Conservation (phyloP, 176 grass and related monocot species). For the Cymbopogon citratus region DNA sequence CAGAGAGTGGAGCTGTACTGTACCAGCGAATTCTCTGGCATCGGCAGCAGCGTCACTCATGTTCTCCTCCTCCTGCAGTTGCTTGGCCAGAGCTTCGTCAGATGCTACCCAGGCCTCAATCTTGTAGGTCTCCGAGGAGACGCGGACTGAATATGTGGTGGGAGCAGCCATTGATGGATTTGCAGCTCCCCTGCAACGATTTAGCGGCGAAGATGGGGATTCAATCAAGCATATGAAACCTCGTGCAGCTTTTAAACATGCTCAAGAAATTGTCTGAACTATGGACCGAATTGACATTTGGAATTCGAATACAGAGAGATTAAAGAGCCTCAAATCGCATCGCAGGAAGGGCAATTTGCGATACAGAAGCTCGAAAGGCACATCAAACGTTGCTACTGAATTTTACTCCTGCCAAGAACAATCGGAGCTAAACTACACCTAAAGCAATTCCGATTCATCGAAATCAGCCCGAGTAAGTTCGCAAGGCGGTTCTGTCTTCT, state of each 20-base stretch:
- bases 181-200: conserved; percentile 5
- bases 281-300: too few species aligned
- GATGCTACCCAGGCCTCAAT: conserved; percentile 44
- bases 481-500: background rate
- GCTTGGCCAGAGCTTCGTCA: conserved; percentile 73
- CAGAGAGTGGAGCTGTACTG: background rate
- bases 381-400: background rate
- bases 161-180: conserved; percentile 28
- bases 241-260: background rate
- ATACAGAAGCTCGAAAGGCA: too few species aligned
- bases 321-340: too few species aligned
- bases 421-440: background rate
- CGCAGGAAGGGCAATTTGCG: too few species aligned
- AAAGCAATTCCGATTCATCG: background rate
- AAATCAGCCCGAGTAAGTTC: background rate
- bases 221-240: background rate
- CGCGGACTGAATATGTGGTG: conserved; percentile 23
- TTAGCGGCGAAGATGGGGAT: background rate
- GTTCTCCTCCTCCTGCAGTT: conserved; percentile 64
- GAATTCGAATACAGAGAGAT: too few species aligned
- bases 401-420: background rate
- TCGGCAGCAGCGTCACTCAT: conserved; percentile 25
- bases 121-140: conserved; percentile 44
- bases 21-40: conserved; percentile 41
- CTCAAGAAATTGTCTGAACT: too few species aligned